These are phyloP conservation scores for Eucalyptus shirleyi DNA, from an alignment of 345 rosid genomes.

Conservation along the genomic window DNA sequence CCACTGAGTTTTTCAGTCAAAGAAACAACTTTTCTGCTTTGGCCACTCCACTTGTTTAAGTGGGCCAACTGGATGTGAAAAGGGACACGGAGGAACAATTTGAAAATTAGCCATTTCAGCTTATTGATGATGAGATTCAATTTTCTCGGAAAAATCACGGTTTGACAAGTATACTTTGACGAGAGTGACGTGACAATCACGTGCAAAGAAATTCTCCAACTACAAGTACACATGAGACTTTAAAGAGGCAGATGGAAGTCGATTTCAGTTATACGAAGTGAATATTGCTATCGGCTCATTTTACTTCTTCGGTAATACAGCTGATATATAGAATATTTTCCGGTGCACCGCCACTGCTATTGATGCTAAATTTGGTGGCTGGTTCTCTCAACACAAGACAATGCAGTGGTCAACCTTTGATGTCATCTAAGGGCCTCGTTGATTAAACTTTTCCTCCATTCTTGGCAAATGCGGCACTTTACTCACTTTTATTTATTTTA, in stretches of 20 bases:
- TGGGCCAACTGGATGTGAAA: not conserved
- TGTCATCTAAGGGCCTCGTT: not conserved
- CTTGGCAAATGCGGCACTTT: not conserved
- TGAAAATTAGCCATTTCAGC: not conserved
- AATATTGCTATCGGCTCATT: not conserved
- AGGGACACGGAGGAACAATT: not conserved
- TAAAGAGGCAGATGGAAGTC: not conserved
- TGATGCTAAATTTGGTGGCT: not conserved
- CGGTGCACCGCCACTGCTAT: not conserved
- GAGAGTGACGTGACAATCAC: not conserved
- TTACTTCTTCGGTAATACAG: not conserved
- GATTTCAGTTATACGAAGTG: not conserved
- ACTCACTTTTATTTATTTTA: not conserved
- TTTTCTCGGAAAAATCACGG: not conserved
- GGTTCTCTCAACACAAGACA: not conserved
- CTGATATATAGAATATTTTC: not conserved
- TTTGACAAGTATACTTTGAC: not conserved
- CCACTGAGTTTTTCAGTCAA: not conserved
- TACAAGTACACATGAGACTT: not conserved
- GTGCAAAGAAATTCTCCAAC: not conserved
- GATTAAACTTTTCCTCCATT: not conserved
- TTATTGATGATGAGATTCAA: not conserved
- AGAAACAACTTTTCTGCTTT: not conserved
- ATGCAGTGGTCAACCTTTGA: not conserved
- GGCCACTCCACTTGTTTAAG: not conserved